Evolutionary conservation across 345 rosid genomes (phyloP), one percentile per base, ranked within the genome.

Genomic region (Geranium rotundifolium): DNA sequence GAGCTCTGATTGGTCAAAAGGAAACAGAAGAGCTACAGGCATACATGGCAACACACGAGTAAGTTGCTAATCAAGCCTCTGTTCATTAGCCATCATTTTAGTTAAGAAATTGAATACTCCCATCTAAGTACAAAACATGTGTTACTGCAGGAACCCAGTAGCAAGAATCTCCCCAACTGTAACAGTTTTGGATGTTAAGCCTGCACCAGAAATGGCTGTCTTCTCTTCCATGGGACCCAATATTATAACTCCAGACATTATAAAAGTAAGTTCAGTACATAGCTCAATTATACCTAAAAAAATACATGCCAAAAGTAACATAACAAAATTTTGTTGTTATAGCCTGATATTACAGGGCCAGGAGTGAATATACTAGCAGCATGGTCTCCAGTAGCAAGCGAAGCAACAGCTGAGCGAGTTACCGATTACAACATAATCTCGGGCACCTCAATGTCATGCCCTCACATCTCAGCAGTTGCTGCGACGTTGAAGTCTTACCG

Each of bases 401-500:
- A 37, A 39, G 37, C 4, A 13, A 59, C 74, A 2, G 76, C 71
- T 0, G 76, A 67, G 49, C 60, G 19, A 39, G 23, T 75, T 7
- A 72, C 72, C 18, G 50, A 73, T 65, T 82, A 63, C 31, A 82
- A 75, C 65, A 75, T 78, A 73, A 54, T 78, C 68, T 80, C 81
- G 0, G 83, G 85, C 31, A 76, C 85, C 37, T 78, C 83, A 5
- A 76, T 80, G 81, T 73, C 86, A 56, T 81, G 84, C 58, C 84
- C 84, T 14, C 86, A 84, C 62, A 74, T 73, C 34, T 58, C 86
- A 0, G 80, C 79, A n/a, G 73, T 68, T 54, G 72, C 83, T 4
- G 80, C 73, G 17, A 80, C 76, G 61, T 15, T 84, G 61, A 80
- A 72, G 78, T 76, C 86, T 39, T 34, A 27, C 58, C 58, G 61